Evolutionary conservation across 2,329 filamentous ascomycete genomes (phyloP).

Genomic region (Aureobasidium leucospermi): DNA sequence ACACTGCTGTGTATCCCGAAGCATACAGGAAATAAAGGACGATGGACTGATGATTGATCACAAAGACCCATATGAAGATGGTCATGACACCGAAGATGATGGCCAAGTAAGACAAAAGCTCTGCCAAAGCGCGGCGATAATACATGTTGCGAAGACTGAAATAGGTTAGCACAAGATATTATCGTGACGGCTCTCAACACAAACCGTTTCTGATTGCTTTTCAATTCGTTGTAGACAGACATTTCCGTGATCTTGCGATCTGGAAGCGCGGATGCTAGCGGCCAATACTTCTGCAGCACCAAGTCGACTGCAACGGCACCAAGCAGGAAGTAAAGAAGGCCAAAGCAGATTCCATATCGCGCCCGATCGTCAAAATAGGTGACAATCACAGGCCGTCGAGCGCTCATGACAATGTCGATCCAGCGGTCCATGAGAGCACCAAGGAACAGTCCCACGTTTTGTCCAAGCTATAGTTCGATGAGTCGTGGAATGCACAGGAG

Average conservation of each 20-base stretch:
- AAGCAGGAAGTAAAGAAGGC: conserved; percentile 51
- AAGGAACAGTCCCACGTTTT: conserved; percentile 48
- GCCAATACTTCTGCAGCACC: conserved; percentile 27
- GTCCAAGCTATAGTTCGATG: conserved; percentile 33
- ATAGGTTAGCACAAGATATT: not conserved
- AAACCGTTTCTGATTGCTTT: conserved; percentile 2
- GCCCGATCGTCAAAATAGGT: conserved; percentile 32
- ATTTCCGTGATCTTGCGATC: conserved; percentile 8
- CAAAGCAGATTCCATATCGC: conserved; percentile 46
- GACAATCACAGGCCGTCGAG: conserved; percentile 31
- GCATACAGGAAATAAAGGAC: conserved; percentile 16
- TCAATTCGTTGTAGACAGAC: conserved; percentile 10
- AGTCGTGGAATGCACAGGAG: not conserved
- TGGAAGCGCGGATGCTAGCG: conserved; percentile 9
- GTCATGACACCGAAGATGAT: conserved; percentile 13
- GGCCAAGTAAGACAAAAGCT: conserved; percentile 9
- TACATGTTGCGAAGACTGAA: conserved; percentile 8
- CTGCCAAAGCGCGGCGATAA: conserved; percentile 14
- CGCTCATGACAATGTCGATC: conserved; percentile 42
- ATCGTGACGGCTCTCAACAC: not conserved
- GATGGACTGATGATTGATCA: conserved; percentile 10
- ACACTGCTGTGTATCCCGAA: conserved; percentile 15
- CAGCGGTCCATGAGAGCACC: conserved; percentile 51
- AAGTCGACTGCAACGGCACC: conserved; percentile 51
- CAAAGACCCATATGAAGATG: conserved; percentile 15